A percentile compares a stretch with the other conserved stretches of the same genome.
phyloP scores from a whole-genome alignment of 2,329 filamentous ascomycete genomes.

The Calonectria crousiana region DNA sequence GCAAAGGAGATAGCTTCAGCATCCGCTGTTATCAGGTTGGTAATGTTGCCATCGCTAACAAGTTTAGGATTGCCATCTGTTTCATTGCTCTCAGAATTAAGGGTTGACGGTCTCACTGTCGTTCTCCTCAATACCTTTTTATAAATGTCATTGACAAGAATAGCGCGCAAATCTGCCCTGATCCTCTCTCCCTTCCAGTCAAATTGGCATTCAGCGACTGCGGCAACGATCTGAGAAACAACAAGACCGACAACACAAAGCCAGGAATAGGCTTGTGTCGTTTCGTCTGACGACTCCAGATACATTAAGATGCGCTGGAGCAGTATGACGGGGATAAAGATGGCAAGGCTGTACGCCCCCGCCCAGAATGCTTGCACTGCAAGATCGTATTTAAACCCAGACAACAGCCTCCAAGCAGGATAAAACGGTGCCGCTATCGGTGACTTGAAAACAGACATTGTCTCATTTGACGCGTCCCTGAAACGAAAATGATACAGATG shows the following conservation, averaged over 20 bases:
- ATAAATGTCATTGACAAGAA: background rate
- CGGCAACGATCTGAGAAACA: background rate
- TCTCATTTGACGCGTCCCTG: background rate
- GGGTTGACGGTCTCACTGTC: background rate
- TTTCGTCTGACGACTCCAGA: background rate
- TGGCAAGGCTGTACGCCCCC: background rate
- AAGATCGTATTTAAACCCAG: background rate
- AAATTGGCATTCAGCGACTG: background rate
- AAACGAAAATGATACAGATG: background rate
- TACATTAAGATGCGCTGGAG: background rate
- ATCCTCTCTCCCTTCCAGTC: background rate
- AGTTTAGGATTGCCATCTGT: background rate
- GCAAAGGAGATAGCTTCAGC: background rate
- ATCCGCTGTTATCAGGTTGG: background rate
- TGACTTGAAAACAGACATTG: rapidly evolving
- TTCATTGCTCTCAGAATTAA: background rate
- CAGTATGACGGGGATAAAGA: background rate
- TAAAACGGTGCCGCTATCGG: background rate
- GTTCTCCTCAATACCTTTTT: background rate
- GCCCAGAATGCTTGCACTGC: background rate
- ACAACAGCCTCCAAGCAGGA: background rate
- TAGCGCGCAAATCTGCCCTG: background rate
- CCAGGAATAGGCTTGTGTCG: background rate
- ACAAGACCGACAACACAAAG: background rate
- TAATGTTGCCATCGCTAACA: background rate